Evolutionary conservation across 2,329 filamentous ascomycete species (phyloP).

Genomic region (Xylaria sp.): DNA sequence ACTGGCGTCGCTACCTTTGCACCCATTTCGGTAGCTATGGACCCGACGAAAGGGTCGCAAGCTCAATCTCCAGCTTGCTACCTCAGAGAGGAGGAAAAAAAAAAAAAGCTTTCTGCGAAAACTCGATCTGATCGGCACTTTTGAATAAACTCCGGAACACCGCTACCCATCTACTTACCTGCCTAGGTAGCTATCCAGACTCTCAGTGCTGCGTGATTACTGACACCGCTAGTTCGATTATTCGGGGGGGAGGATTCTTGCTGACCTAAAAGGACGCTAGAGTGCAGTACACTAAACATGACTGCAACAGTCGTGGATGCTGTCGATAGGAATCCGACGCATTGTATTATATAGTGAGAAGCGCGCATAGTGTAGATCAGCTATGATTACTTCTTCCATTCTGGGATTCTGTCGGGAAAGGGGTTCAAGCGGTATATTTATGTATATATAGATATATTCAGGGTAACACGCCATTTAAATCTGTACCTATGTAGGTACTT

Average conservation of each 20-base stretch:
- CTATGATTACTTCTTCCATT: not conserved
- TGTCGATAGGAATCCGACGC: not conserved
- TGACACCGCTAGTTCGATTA: not conserved
- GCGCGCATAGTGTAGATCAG: not conserved
- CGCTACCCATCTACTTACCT: not conserved
- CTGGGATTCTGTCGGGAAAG: not conserved
- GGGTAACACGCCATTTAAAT: not conserved
- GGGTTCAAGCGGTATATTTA: not conserved
- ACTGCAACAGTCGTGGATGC: not conserved
- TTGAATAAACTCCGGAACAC: not conserved
- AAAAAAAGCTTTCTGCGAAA: not conserved
- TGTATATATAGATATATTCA: not conserved
- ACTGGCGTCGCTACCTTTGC: constrained; percentile 16
- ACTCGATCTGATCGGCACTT: constrained; percentile 1
- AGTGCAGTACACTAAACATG: not conserved
- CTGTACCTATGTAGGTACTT: not conserved
- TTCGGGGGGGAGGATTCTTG: not conserved
- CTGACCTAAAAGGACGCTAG: not conserved
- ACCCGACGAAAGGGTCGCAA: constrained; percentile 9
- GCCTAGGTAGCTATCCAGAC: not conserved
- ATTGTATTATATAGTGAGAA: not conserved
- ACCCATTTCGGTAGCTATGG: constrained; percentile 19
- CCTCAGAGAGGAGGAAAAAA: not conserved
- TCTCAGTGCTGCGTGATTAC: not conserved
- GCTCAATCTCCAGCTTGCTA: constrained; percentile 4